Percentiles rank a stretch among this genome's conserved stretches.
These are phyloP conservation scores for Tricholoma bakamatsutake DNA, from an alignment of 768 basidiomycete genomes.

Conservation along the genomic window DNA sequence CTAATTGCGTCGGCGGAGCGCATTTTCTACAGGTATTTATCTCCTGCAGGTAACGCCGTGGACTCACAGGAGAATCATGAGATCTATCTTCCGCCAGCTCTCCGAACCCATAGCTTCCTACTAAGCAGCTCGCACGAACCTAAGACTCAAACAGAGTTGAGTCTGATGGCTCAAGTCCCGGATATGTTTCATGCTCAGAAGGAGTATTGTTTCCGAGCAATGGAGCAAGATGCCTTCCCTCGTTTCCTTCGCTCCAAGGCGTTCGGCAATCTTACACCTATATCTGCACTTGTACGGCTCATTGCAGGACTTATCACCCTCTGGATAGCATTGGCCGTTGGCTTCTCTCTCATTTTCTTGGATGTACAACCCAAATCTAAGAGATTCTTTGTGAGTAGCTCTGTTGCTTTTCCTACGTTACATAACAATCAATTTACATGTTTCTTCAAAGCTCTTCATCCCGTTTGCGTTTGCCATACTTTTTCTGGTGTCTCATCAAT, in stretches of 20 bases:
- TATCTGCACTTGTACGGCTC: constrained; percentile 83
- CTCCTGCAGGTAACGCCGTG: constrained; percentile 68
- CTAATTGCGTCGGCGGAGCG: constrained; percentile 92
- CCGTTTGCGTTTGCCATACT: constrained; percentile 88
- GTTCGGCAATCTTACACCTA: constrained; percentile 94
- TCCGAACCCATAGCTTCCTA: constrained; percentile 90
- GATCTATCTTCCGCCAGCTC: constrained; percentile 91
- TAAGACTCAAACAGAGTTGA: constrained; percentile 58
- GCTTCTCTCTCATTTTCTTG: constrained; percentile 89
- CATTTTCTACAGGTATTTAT: constrained; percentile 92
- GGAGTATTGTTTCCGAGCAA: constrained; percentile 92
- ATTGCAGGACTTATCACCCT: constrained; percentile 78
- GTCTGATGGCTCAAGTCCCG: constrained; percentile 82
- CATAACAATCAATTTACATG: constrained; percentile 8
- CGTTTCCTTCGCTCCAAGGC: constrained; percentile 94
- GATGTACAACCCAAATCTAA: constrained; percentile 90
- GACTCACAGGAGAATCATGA: constrained; percentile 90
- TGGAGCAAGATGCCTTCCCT: constrained; percentile 94
- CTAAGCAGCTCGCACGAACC: constrained; percentile 72
- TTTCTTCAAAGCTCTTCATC: constrained; percentile 70
- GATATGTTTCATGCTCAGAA: constrained; percentile 98
- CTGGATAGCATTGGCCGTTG: constrained; percentile 93
- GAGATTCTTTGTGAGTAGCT: constrained; percentile 83
- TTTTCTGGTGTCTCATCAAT: constrained; percentile 92
- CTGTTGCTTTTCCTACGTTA: not conserved